A percentile compares a stretch with the other conserved stretches of the same genome.
Conservation (phyloP, 2,329 filamentous ascomycete species). For the Paraphoma sp. region DNA sequence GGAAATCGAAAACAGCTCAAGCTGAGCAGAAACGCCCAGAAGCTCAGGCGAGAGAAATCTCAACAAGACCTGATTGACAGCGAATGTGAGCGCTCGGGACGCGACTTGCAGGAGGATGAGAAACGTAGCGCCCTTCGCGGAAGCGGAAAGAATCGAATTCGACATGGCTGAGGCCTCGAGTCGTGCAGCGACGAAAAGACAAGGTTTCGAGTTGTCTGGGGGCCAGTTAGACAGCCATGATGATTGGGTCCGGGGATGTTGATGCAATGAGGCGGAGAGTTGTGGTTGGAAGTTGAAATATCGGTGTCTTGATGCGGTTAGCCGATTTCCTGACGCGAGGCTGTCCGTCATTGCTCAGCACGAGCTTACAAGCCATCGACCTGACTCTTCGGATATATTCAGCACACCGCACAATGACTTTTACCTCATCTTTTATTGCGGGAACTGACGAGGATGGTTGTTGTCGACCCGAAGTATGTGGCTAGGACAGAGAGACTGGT, state of each 20-base stretch:
- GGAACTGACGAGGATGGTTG: slow-evolving; percentile 34
- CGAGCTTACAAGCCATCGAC: slow-evolving; percentile 15
- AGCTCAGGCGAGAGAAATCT: slow-evolving; percentile 85
- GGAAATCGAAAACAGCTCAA: slow-evolving; percentile 91
- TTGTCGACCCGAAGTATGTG: slow-evolving; percentile 38
- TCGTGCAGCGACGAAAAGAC: slow-evolving; percentile 7
- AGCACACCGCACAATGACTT: slow-evolving; percentile 37
- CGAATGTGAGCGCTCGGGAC: slow-evolving; percentile 88
- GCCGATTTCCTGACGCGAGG: slow-evolving; percentile 15
- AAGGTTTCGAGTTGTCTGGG: slow-evolving; percentile 9
- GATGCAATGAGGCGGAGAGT: slow-evolving; percentile 22
- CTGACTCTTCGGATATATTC: slow-evolving; percentile 16
- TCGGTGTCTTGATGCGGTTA: slow-evolving; percentile 30
- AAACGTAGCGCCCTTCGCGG: slow-evolving; percentile 77
- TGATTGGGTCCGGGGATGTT: slow-evolving; percentile 26
- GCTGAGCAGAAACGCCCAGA: slow-evolving; percentile 84
- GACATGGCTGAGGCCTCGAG: slow-evolving; percentile 29
- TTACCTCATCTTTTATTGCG: slow-evolving; percentile 2
- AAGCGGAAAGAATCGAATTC: slow-evolving; percentile 49
- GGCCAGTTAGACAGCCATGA: slow-evolving; percentile 22
- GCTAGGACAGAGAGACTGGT: slow-evolving; percentile 61
- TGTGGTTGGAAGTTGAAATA: slow-evolving; percentile 26
- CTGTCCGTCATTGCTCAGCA: slow-evolving; percentile 9
- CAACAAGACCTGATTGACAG: slow-evolving; percentile 88
- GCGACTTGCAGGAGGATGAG: slow-evolving; percentile 86